phyloP scores from a whole-genome alignment of 176 grass and related monocot genomes.

The Puya raimondii region DNA sequence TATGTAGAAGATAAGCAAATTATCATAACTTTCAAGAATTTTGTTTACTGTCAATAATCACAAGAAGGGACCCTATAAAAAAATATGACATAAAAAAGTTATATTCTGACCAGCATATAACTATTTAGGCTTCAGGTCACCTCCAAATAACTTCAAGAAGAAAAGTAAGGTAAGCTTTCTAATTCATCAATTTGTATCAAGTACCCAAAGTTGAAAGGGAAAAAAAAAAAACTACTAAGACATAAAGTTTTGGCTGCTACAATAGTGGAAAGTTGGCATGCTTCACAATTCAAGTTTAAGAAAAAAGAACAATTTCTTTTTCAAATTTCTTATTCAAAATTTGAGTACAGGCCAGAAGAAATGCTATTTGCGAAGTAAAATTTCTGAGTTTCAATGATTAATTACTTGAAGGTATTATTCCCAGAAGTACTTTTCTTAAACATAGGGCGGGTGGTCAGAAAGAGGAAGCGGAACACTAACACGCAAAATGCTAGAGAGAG shows the following conservation, averaged over 20 bases:
- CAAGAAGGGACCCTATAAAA: not conserved
- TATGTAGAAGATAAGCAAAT: slow-evolving; percentile 21
- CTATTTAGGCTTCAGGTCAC: not conserved
- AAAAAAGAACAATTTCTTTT: not conserved
- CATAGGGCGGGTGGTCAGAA: too few relatives aligned
- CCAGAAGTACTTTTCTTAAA: too few relatives aligned
- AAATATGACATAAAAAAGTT: not conserved
- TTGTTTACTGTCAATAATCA: too few relatives aligned
- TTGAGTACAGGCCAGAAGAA: too few relatives aligned
- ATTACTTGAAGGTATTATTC: too few relatives aligned
- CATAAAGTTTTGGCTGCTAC: not conserved
- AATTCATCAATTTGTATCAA: not conserved
- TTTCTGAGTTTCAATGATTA: too few relatives aligned
- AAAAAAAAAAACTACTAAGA: not conserved
- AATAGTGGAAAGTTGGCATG: not conserved
- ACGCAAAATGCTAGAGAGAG: too few relatives aligned
- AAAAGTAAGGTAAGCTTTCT: not conserved
- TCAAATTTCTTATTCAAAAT: too few relatives aligned
- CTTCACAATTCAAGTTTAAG: not conserved
- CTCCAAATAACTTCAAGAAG: not conserved
- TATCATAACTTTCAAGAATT: not conserved
- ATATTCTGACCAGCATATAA: too few relatives aligned
- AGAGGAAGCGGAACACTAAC: too few relatives aligned
- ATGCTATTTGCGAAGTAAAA: too few relatives aligned
- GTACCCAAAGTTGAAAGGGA: not conserved